These are phyloP conservation scores for Arthrobotrys pseudoclavata DNA, from an alignment of 2,329 filamentous ascomycete genomes.

Conservation along the genomic window DNA sequence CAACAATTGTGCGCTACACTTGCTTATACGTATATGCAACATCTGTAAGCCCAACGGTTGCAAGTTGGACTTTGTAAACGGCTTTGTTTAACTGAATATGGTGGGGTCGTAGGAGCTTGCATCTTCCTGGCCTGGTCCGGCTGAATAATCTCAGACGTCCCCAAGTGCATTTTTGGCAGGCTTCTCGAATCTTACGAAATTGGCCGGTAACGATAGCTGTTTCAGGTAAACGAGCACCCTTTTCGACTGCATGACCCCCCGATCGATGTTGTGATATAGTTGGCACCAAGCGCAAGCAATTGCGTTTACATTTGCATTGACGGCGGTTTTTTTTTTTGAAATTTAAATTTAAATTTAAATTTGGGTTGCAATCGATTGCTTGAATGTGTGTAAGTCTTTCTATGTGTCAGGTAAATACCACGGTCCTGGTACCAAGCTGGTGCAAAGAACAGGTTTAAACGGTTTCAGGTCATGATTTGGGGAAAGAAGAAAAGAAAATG, in stretches of 20 bases:
- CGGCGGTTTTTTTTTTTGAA: neutral
- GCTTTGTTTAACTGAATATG: neutral
- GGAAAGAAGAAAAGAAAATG: neutral
- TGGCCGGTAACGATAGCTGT: constrained; percentile 50
- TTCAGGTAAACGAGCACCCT: constrained; percentile 48
- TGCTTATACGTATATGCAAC: neutral
- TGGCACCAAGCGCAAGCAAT: constrained; percentile 23
- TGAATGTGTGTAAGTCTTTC: neutral
- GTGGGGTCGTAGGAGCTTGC: constrained; percentile 43
- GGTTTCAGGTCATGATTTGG: constrained; percentile 39
- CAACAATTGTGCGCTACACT: neutral
- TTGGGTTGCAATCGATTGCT: constrained; percentile 6
- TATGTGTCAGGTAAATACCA: constrained; percentile 24
- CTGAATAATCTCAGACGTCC: constrained; percentile 34
- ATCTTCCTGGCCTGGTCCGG: constrained; percentile 19
- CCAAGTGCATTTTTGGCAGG: constrained; percentile 36
- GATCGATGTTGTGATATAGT: constrained; percentile 43
- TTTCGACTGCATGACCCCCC: constrained; percentile 34
- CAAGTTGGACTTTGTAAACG: constrained; percentile 5
- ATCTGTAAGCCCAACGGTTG: neutral
- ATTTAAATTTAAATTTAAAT: neutral
- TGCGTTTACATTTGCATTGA: neutral
- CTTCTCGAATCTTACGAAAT: constrained; percentile 49
- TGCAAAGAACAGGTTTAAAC: constrained; percentile 25
- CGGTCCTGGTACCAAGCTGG: constrained; percentile 7